Conservation (phyloP, 768 basidiomycete species). For the Lactarius tabidus region DNA sequence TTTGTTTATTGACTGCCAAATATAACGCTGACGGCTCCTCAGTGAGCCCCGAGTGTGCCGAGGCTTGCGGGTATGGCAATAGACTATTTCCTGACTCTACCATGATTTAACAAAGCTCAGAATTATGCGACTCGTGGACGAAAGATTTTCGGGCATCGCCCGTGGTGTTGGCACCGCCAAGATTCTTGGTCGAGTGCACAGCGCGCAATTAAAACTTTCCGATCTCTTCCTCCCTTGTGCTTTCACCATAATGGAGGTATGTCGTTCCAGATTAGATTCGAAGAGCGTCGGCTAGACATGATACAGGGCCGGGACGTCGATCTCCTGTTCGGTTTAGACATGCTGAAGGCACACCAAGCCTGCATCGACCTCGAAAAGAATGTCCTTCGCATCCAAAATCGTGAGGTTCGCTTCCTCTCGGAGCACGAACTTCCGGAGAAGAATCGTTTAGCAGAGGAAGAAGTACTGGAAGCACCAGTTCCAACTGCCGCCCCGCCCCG, state of each 20-base stretch:
- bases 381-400: conserved; percentile 86
- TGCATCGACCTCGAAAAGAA: conserved; percentile 90
- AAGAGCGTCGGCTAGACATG: not conserved
- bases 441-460: conserved; percentile 46
- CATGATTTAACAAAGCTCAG: conserved; percentile 36
- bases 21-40: conserved; percentile 16
- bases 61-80: conserved; percentile 71
- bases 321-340: conserved; percentile 96
- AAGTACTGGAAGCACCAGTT: conserved; percentile 27
- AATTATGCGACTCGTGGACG: conserved; percentile 91
- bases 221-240: conserved; percentile 85
- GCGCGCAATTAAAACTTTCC: conserved; percentile 83
- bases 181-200: conserved; percentile 92
- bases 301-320: conserved; percentile 83
- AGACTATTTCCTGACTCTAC: conserved; percentile 18
- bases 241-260: conserved; percentile 92
- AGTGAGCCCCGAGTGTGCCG: conserved; percentile 93
- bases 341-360: conserved; percentile 97
- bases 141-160: conserved; percentile 83
- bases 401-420: conserved; percentile 82
- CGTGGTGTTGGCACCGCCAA: conserved; percentile 91
- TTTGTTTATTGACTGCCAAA: conserved; percentile 12
- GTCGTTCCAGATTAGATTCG: conserved; percentile 18
- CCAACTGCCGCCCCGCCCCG: not conserved
- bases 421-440: conserved; percentile 94